Conservation (phyloP, 2,329 filamentous ascomycete genomes). For the Didymella segeticola region DNA sequence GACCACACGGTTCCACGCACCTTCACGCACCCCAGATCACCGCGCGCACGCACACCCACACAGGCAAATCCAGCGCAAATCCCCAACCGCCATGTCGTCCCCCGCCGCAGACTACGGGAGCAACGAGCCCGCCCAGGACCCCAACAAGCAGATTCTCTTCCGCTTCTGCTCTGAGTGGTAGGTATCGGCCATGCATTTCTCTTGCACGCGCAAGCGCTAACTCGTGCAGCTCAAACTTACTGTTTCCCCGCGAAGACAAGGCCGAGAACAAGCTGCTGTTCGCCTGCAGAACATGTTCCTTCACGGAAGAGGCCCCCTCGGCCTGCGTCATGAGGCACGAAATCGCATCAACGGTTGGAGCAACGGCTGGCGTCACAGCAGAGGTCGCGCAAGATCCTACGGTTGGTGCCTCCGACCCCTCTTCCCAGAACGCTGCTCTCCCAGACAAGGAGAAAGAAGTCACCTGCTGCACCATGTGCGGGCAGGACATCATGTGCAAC, state of each 20-base stretch:
- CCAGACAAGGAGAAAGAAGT: slow-evolving; percentile 29
- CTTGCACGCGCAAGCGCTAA: background rate
- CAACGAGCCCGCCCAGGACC: slow-evolving; percentile 23
- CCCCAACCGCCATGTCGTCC: slow-evolving; percentile 44
- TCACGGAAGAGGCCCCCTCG: slow-evolving; percentile 83
- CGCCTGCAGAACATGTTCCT: slow-evolving; percentile 94
- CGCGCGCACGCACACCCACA: background rate
- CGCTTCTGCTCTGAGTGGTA: slow-evolving; percentile 97
- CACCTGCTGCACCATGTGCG: slow-evolving; percentile 65
- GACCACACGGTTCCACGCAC: background rate
- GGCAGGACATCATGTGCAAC: slow-evolving; percentile 62
- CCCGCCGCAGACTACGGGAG: slow-evolving; percentile 35
- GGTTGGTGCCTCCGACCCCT: slow-evolving; percentile 71
- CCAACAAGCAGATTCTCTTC: slow-evolving; percentile 80
- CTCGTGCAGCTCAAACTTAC: slow-evolving; percentile 80
- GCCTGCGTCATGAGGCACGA: slow-evolving; percentile 96
- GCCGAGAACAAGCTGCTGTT: slow-evolving; percentile 86
- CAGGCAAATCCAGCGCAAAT: background rate
- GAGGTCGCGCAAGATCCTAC: slow-evolving; percentile 98
- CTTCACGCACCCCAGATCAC: background rate
- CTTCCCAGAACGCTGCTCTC: slow-evolving; percentile 36
- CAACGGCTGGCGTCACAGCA: slow-evolving; percentile 95
- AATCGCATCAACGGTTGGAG: slow-evolving; percentile 87
- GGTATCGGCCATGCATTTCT: slow-evolving; percentile 24
- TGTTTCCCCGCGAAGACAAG: slow-evolving; percentile 95